These are phyloP conservation scores for Ampelocalamus luodianensis DNA, from an alignment of 176 grass and related monocot genomes.

Conservation along the genomic window DNA sequence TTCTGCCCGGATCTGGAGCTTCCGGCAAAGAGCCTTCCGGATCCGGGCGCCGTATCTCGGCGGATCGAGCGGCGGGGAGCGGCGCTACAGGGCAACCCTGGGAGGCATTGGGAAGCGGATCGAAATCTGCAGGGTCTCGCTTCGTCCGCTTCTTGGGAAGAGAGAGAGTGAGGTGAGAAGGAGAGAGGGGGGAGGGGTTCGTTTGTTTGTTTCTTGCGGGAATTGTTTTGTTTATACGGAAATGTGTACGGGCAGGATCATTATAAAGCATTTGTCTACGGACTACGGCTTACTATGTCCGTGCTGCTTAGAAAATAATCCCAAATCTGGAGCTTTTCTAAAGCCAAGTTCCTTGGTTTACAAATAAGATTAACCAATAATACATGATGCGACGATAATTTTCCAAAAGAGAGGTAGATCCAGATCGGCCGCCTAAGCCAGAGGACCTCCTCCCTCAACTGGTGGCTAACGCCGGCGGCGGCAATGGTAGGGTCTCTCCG, in stretches of 20 bases:
- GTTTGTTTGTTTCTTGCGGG: slow-evolving; percentile 24
- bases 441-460: no score
- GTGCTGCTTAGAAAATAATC: slow-evolving; percentile 9
- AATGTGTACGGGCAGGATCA: slow-evolving; percentile 15
- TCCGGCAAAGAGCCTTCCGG: slow-evolving; percentile 24
- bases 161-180: not conserved
- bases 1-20: slow-evolving; percentile 47
- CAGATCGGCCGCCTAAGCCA: no score
- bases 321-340: slow-evolving; percentile 25
- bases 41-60: slow-evolving; percentile 49
- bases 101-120: slow-evolving; percentile 40
- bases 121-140: slow-evolving; percentile 45
- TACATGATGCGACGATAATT: not conserved
- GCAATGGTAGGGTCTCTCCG: no score
- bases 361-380: not conserved
- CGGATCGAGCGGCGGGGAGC: not conserved
- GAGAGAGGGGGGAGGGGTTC: not conserved
- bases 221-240: slow-evolving; percentile 21
- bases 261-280: slow-evolving; percentile 23
- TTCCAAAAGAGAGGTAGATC: no score
- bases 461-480: no score
- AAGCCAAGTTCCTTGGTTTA: not conserved
- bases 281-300: slow-evolving; percentile 10
- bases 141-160: slow-evolving; percentile 43
- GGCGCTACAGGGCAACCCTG: slow-evolving; percentile 24